Evolutionary conservation across 495 filamentous ascomycete species (phyloP).

Genomic region (Xylaria scruposa): DNA sequence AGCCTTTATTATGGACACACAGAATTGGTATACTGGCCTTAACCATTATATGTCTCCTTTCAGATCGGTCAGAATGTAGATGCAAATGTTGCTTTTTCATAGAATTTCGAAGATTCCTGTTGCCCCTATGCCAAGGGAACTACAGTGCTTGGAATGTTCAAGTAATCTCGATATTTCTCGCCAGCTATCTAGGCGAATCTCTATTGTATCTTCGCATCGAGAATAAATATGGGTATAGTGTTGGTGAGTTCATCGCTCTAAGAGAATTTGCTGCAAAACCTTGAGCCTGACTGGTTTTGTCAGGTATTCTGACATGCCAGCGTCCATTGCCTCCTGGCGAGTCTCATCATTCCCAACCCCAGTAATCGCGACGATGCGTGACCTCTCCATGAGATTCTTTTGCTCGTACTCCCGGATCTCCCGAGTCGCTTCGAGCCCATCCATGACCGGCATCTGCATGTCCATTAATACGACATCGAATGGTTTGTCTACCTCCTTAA

Average conservation of each 20-base stretch:
- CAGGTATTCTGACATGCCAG: conserved; percentile 71
- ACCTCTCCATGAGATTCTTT: conserved; percentile 42
- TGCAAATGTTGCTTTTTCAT: too few species aligned
- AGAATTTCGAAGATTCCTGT: too few species aligned
- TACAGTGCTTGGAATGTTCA: too few species aligned
- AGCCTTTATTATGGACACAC: too few species aligned
- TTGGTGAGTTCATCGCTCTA: not conserved
- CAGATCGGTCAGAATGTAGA: too few species aligned
- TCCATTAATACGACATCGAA: conserved; percentile 69
- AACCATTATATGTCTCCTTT: too few species aligned
- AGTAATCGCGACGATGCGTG: conserved; percentile 72
- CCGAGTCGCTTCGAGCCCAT: conserved; percentile 63
- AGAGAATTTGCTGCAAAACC: conserved; percentile 21
- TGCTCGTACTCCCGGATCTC: conserved; percentile 58
- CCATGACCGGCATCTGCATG: conserved; percentile 72
- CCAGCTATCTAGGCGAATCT: too few species aligned
- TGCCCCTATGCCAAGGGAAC: too few species aligned
- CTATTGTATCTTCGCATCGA: too few species aligned
- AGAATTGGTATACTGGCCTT: too few species aligned
- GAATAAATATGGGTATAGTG: not conserved
- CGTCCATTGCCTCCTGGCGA: conserved; percentile 67
- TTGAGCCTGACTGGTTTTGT: conserved; percentile 69
- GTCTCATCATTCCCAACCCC: conserved; percentile 69
- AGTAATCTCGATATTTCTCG: too few species aligned
- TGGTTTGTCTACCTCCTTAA: not conserved